Evolutionary conservation across 805 yeast species (phyloP), one percentile per base, ranked within the genome.

Genomic region (Starmerella sp.): DNA sequence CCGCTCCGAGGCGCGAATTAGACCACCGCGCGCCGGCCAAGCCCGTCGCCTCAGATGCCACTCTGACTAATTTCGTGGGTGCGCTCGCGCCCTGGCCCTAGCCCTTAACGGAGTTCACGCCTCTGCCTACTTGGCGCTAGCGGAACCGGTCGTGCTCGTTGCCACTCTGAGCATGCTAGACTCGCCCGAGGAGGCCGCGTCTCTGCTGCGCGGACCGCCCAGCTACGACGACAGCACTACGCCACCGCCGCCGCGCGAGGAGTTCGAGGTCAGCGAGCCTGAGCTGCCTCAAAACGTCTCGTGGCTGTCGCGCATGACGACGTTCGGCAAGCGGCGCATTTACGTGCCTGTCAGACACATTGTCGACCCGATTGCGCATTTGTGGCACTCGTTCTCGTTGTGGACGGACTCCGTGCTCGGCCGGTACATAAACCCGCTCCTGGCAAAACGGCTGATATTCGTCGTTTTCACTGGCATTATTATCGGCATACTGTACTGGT

Each of bases 401-500:
- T 74, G 75, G 52, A 70, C 80, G 52, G 96, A 90, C 62, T 68
- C 71, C 34, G 68, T 74, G 31, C 68, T 91, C 11, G 73, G 81
- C 17, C 77, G 78, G 57, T 61, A 86, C n/a, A 96, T 96, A 5
- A 88, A 90, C 65, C 96, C 96, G 4, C 69, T 88, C 48, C 84
- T 91, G 31, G 80, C 90, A 31, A 84, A 85, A 61, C 73, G 97
- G 43, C 67, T 86, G 63, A 84, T 90, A 63, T 85, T 91, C 10
- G 63, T 82, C 2, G 65, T 83, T 48, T 78, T 87, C 60, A 78
- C 87, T n/a, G 56, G 71, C 0, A 62, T 83, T 5, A 71, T 86
- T 5, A 82, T 81, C 60, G 62, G 78, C 29, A 73, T 86, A 2
- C 75, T 88, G 7, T 67, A 78, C 37, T 76, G 37, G 22, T 36